Conservation (phyloP, 306 rosid genomes). For the Hippophae gyantsensis region DNA sequence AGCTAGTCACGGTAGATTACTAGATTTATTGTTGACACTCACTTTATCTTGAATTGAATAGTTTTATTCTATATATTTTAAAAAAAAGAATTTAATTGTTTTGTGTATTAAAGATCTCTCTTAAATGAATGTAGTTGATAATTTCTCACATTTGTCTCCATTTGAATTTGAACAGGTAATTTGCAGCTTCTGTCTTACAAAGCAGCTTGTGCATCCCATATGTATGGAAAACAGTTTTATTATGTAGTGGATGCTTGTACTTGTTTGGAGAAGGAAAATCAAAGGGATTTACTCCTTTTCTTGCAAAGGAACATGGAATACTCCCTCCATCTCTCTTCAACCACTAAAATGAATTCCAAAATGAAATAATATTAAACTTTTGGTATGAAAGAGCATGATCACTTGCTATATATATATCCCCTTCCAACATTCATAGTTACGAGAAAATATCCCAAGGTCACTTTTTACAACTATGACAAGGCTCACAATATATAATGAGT, state of each 20-base stretch:
- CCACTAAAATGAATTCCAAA: neutral
- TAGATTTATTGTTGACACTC: too few relatives aligned
- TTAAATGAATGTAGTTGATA: neutral
- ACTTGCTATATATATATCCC: too few relatives aligned
- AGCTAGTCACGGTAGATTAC: neutral
- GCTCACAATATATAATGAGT: too few relatives aligned
- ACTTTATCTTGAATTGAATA: too few relatives aligned
- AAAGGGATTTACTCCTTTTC: constrained; percentile 33
- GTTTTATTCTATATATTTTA: too few relatives aligned
- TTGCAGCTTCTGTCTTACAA: constrained; percentile 56
- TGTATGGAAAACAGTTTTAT: constrained; percentile 43
- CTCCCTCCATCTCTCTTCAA: constrained; percentile 31
- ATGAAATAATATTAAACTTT: neutral
- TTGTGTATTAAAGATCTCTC: too few relatives aligned
- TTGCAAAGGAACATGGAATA: constrained; percentile 34
- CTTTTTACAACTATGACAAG: too few relatives aligned
- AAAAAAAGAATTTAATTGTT: too few relatives aligned
- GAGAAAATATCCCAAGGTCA: too few relatives aligned
- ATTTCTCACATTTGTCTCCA: neutral
- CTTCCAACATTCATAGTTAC: too few relatives aligned
- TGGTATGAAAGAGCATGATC: neutral
- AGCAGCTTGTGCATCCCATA: constrained; percentile 65
- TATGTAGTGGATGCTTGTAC: constrained; percentile 40
- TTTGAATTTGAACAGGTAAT: constrained; percentile 47
- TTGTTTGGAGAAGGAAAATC: constrained; percentile 31